Evolutionary conservation across 202 grass and related monocot genomes (phyloP), one percentile per base, ranked within the genome.

Genomic region (Zizania palustris): DNA sequence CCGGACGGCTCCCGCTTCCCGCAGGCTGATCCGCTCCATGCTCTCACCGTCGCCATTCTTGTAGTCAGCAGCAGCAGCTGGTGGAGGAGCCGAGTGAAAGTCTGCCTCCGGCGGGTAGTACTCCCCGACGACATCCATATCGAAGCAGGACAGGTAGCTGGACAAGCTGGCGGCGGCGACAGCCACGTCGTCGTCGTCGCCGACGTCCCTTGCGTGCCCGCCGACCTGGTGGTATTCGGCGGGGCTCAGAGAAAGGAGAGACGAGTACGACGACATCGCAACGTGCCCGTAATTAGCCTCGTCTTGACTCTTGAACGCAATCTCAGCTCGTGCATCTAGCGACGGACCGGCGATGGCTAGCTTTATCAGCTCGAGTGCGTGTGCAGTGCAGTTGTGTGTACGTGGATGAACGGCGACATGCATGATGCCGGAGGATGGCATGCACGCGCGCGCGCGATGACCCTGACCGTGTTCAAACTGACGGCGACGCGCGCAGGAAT

Each of bases 231-330:
- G 51, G 51, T 55, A 19, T 16, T 86, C 68, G 18, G 3, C 14
- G 9, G 61, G 57, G 19, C 39, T 57, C 14, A 55, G 56, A 6
- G 76, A 67, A 45, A 76, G 38, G 28, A 81, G 55, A 11, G 78
- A 49, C 58, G 57, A 48, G 45, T 84, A 77, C 1, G 80, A 83
- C 3, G 80, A 83, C 88, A 86, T 86, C 13, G 33, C 8, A 4
- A 33, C 11, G 6, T 42, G 40, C 40, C 2, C 40, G 28, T 28
- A 28, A 28, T 28, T 28, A 28, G 28, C 28, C 28, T 28, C 28
- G 28, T 28, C 28, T 28, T 28, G 28, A 28, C 1, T 28, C 28
- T 28, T 28, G 28, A 28, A 28, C 28, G 28, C 28, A 28, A 28
- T 28, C 28, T 28, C 28, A 28, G 28, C 28, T 28, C 28, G 2